A percentile compares a stretch with the other conserved stretches of the same genome.
These are phyloP conservation scores for Cryptococcus sp. DNA, from an alignment of 1,284 basidiomycete species.

Conservation along the genomic window DNA sequence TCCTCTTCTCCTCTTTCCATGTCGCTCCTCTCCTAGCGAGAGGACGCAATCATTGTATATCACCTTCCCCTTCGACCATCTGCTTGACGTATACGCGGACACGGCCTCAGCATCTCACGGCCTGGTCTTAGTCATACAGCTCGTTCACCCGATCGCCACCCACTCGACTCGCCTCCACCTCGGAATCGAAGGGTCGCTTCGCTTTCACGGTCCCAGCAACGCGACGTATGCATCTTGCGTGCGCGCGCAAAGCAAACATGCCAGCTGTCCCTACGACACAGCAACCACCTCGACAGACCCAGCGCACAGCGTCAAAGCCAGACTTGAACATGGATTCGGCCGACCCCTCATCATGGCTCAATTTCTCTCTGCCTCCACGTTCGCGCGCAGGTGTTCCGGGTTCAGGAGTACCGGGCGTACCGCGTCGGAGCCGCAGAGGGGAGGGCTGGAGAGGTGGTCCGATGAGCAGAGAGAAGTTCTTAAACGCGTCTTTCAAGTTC, in stretches of 20 bases:
- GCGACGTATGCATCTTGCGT: too few relatives aligned
- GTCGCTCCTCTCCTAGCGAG: conserved; percentile 18
- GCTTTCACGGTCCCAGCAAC: too few relatives aligned
- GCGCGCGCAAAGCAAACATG: conserved; percentile 2
- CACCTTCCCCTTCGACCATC: not conserved
- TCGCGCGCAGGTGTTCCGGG: conserved; percentile 58
- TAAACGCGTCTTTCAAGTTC: conserved; percentile 92
- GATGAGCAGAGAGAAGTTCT: conserved; percentile 86
- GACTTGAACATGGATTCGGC: conserved; percentile 27
- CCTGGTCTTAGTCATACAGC: too few relatives aligned
- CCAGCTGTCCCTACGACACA: conserved; percentile 11
- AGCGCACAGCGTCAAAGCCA: conserved; percentile 25
- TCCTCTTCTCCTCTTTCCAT: not conserved
- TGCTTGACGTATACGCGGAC: not conserved
- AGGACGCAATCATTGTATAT: conserved; percentile 3
- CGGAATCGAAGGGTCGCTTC: too few relatives aligned
- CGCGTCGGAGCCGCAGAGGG: conserved; percentile 69
- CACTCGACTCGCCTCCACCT: too few relatives aligned
- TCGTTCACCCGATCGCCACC: too few relatives aligned
- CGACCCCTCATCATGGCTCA: conserved; percentile 59
- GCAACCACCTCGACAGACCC: not conserved
- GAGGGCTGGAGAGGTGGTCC: conserved; percentile 59
- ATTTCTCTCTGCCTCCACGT: conserved; percentile 80
- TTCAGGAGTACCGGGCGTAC: conserved; percentile 44
- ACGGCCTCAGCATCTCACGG: too few relatives aligned